Base-by-base conservation (phyloP, 768 basidiomycete species). In the Calocera viscosa region DNA sequence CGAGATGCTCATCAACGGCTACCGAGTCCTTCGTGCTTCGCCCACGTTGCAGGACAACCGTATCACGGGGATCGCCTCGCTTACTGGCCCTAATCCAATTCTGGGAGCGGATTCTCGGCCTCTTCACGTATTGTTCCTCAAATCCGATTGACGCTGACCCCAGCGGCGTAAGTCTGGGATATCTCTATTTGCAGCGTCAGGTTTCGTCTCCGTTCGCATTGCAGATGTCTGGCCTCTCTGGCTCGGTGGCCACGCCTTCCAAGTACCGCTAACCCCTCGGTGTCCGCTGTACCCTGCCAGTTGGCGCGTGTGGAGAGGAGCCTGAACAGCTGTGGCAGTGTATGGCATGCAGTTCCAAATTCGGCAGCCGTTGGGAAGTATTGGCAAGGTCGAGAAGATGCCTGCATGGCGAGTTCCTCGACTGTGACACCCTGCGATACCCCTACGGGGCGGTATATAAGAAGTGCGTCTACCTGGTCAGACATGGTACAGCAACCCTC, bases 391-490 rank as follows among this genome's bases (percentile, higher is more conserved):
- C 2, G 14, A 32, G 53, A 60, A 60, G 53, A 19, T 26, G 30
- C 14, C 53, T 5, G 53, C 53, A 60, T 60, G 53, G 53, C 53
- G 53, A 60, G 22, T 60, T 32, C 53, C 26, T 60, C 10, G 53
- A 60, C 53, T 60, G 53, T 60, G 53, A 60, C 53, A 60, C 30
- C 53, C 53, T 60, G 26, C 53, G 53, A 60, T 26, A 32, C 30
- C 53, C n/a, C 53, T 32, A 60, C 16, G 53, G 53, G 53, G 30
- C 14, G 53, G 53, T 60, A 60, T 60, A 60, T 60, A 60, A 60
- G 26, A 28, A 2, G 53, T 60, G 53, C 11, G 7, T 10, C 30
- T 28, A 19, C 53, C 26, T 60, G 2, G 26, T 14, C 53, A 60
- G 53, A 32, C 30, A 26, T 26, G 24, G 26, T 28, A 26, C 53